Evolutionary conservation across 768 basidiomycete species (phyloP).

Genomic region (Kwoniella sp.): DNA sequence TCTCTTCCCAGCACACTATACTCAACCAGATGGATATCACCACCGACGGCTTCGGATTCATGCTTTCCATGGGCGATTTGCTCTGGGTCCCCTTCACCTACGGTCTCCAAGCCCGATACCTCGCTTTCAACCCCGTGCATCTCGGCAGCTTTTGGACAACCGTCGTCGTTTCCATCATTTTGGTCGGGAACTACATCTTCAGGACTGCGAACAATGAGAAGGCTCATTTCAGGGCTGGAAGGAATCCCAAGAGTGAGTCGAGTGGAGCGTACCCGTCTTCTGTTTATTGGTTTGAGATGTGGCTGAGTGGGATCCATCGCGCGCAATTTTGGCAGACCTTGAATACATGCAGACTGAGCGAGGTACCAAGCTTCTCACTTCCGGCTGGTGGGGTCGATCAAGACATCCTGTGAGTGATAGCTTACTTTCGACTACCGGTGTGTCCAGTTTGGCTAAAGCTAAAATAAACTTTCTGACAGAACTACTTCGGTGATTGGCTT

Average conservation of each 20-base stretch:
- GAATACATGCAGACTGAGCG: slow-evolving; percentile 75
- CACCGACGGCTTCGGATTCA: slow-evolving; percentile 97
- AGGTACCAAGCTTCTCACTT: slow-evolving; percentile 86
- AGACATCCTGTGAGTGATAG: slow-evolving; percentile 67
- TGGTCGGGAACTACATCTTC: slow-evolving; percentile 87
- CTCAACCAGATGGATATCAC: slow-evolving; percentile 97
- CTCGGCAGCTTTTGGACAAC: slow-evolving; percentile 67
- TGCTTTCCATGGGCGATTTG: slow-evolving; percentile 91
- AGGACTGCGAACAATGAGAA: slow-evolving; percentile 85
- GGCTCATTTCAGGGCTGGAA: slow-evolving; percentile 90
- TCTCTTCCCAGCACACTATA: slow-evolving; percentile 67
- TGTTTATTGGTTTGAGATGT: too few species aligned
- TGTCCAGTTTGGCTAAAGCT: too few species aligned
- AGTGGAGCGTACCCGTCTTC: too few species aligned
- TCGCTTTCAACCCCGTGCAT: slow-evolving; percentile 83
- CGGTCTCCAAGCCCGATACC: slow-evolving; percentile 87
- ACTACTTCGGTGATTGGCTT: slow-evolving; percentile 57
- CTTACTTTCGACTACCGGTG: neutral
- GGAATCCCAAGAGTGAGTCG: slow-evolving; percentile 82
- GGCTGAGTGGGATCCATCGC: too few species aligned
- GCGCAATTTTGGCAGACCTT: too few species aligned
- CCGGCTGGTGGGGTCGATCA: slow-evolving; percentile 96
- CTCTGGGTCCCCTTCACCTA: slow-evolving; percentile 94
- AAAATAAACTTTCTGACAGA: too few species aligned
- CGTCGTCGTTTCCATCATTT: slow-evolving; percentile 67